Conservation (phyloP, 225 moss, liverwort and hornwort genomes). For the Takakia lepidozioides region DNA sequence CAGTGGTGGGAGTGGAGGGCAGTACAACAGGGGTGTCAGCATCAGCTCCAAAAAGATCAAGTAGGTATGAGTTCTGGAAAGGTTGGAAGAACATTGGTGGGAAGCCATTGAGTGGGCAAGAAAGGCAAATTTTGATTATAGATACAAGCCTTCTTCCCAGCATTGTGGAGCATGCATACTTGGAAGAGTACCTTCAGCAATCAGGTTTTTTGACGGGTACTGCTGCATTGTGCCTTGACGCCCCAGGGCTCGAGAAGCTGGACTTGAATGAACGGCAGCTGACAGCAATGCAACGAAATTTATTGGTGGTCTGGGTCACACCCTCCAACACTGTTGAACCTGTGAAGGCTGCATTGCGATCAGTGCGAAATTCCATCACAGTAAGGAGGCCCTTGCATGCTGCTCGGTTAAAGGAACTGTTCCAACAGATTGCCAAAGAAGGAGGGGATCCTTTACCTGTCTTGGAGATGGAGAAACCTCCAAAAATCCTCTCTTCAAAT, state of each 20-base stretch:
- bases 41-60: constrained; percentile 23
- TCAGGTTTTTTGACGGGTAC: constrained; percentile 33
- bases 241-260: constrained; percentile 43
- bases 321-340: constrained; percentile 63
- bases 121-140: constrained; percentile 36
- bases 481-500: constrained; percentile 29
- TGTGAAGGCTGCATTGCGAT: constrained; percentile 49
- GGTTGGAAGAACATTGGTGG: constrained; percentile 41
- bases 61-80: constrained; percentile 49
- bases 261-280: constrained; percentile 31
- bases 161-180: constrained; percentile 20
- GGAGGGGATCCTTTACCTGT: constrained; percentile 31
- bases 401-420: constrained; percentile 62
- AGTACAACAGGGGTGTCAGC: constrained; percentile 10
- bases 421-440: constrained; percentile 48
- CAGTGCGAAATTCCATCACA: constrained; percentile 54
- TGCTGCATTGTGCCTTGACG: constrained; percentile 18
- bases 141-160: constrained; percentile 48
- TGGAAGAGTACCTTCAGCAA: constrained; percentile 38
- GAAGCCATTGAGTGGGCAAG: constrained; percentile 28
- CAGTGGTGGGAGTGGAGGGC: constrained; percentile 12
- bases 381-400: constrained; percentile 66
- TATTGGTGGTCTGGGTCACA: constrained; percentile 59
- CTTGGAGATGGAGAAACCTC: constrained; percentile 29
- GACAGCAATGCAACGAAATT: constrained; percentile 21